phyloP scores from a whole-genome alignment of 139 green algal species.

The Cymbomonas tetramitiformis region DNA sequence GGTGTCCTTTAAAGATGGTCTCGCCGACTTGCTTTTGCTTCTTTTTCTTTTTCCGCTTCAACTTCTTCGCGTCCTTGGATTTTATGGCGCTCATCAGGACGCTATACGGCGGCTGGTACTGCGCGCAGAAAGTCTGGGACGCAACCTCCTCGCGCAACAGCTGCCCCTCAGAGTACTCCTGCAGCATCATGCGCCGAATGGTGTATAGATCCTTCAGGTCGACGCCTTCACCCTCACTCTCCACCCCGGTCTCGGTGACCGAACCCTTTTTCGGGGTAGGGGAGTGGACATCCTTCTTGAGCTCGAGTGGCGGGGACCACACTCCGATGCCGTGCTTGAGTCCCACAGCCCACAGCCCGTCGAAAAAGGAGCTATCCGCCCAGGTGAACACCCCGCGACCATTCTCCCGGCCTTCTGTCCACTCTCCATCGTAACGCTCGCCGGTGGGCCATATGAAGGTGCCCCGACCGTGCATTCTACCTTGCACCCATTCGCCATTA shows the following conservation, averaged over 20 bases:
- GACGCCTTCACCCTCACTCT: background rate
- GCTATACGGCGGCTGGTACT: no score
- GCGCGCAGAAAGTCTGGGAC: background rate
- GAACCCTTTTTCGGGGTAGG: background rate
- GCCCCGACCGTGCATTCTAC: constrained; percentile 67
- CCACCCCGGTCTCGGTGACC: background rate
- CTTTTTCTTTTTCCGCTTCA: constrained; percentile 9
- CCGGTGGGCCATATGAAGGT: constrained; percentile 71
- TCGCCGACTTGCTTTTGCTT: constrained; percentile 33
- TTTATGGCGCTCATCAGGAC: background rate
- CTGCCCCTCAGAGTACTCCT: constrained; percentile 43
- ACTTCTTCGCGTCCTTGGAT: constrained; percentile 25
- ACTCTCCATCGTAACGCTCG: constrained; percentile 76
- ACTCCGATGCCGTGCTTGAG: constrained; percentile 59
- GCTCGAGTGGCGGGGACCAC: background rate
- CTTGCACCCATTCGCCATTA: constrained; percentile 57
- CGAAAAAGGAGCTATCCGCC: constrained; percentile 60
- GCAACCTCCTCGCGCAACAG: constrained; percentile 30
- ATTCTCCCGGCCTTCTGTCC: constrained; percentile 47
- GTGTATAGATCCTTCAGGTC: background rate
- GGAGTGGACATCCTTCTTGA: background rate
- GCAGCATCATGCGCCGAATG: constrained; percentile 13
- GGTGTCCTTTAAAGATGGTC: constrained; percentile 73
- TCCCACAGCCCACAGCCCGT: constrained; percentile 62
- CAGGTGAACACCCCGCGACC: constrained; percentile 68